Conservation (phyloP, 2,329 filamentous ascomycete species). For the Colletotrichum tofieldiae region DNA sequence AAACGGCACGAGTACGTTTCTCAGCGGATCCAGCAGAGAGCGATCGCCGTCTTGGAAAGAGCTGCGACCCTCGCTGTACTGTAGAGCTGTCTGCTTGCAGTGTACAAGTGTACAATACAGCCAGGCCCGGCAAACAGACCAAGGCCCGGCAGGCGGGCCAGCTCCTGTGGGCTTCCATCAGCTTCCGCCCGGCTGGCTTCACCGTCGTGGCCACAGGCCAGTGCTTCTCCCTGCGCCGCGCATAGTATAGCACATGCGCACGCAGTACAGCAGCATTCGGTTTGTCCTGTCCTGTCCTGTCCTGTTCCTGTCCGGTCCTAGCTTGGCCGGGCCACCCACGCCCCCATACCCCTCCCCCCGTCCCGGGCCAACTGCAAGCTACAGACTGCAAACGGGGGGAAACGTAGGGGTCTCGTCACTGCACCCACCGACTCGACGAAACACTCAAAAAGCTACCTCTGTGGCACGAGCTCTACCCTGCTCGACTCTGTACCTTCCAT, state of each 20-base stretch:
- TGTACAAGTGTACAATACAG: not conserved
- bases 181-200: slow-evolving; percentile 7
- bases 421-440: slow-evolving; percentile 30
- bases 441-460: slow-evolving; percentile 25
- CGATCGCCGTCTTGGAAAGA: not conserved
- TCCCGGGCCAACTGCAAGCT: not conserved
- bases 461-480: slow-evolving; percentile 35
- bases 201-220: slow-evolving; percentile 1
- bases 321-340: not conserved
- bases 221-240: not conserved
- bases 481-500: not conserved
- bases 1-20: not conserved
- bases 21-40: not conserved
- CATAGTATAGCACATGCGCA: too few relatives aligned
- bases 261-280: too few relatives aligned
- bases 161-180: slow-evolving; percentile 20
- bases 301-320: slow-evolving; percentile 1
- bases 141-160: not conserved
- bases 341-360: not conserved
- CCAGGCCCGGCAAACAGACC: not conserved
- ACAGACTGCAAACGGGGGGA: slow-evolving; percentile 25
- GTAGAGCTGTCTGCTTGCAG: not conserved
- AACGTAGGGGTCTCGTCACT: slow-evolving; percentile 21
- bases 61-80: not conserved
- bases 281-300: not conserved